Conservation (phyloP, 139 green algal species). For the Mesostigma viride region DNA sequence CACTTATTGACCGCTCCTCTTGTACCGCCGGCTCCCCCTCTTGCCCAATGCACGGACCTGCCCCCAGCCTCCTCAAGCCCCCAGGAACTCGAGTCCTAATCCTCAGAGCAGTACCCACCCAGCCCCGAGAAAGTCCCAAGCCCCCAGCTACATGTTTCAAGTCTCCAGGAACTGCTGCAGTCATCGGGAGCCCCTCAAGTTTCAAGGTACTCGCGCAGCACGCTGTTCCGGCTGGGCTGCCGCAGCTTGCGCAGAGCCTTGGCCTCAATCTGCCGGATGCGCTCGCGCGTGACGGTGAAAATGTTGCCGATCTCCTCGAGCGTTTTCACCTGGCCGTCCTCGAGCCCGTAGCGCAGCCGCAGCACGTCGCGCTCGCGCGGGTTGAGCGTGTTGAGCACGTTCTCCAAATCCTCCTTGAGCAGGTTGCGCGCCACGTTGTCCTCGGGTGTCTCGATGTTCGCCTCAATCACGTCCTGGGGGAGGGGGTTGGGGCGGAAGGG, state of each 20-base stretch:
- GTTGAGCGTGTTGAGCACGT: slow-evolving; percentile 50
- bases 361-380: slow-evolving; percentile 71
- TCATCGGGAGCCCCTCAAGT: too few relatives aligned
- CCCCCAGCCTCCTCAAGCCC: too few relatives aligned
- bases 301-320: slow-evolving; percentile 72
- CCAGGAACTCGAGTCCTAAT: too few relatives aligned
- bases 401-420: slow-evolving; percentile 18
- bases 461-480: slow-evolving; percentile 12
- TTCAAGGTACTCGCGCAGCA: slow-evolving; percentile 22
- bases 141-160: too few relatives aligned
- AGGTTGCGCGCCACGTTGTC: slow-evolving; percentile 14
- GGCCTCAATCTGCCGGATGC: slow-evolving; percentile 93
- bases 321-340: slow-evolving; percentile 49
- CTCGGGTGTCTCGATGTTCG: slow-evolving; percentile 18
- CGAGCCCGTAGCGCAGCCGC: slow-evolving; percentile 80
- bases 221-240: slow-evolving; percentile 22
- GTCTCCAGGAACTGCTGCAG: too few relatives aligned
- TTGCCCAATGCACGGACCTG: too few relatives aligned
- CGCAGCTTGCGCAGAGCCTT: slow-evolving; percentile 78
- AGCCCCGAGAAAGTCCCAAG: too few relatives aligned
- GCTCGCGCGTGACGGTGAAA: slow-evolving; percentile 78
- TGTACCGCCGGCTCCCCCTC: too few relatives aligned
- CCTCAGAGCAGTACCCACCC: too few relatives aligned
- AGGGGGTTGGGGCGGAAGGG: too few relatives aligned
- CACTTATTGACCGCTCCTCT: too few relatives aligned